Base-by-base conservation (phyloP, 768 basidiomycete genomes). In the Hemileccinum impolitum region DNA sequence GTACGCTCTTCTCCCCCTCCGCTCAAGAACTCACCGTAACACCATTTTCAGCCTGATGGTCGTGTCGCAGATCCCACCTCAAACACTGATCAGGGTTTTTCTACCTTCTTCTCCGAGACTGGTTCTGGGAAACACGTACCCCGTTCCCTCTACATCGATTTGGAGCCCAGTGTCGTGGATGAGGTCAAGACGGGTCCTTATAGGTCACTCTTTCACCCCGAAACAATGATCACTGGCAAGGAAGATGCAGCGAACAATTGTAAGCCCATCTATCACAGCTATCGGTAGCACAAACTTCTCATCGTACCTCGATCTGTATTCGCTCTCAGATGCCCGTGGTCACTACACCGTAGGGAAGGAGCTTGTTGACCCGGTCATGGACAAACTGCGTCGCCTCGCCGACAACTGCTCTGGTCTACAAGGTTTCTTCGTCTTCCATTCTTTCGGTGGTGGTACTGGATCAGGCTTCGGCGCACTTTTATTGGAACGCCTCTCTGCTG, bases 361-460 rank as follows among this genome's bases (percentile, higher is more conserved):
- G 71, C 84, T 93, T 65, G 93, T 99, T 53, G 96, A 99, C 74
- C 80, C 80, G 39, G 94, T 96, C 47, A 90, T 97, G 84, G 96
- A 99, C 74, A 94, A 91, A 72, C 77, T 98, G 59, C 90, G 96
- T 68, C 88, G 91, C 59, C 84, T 99, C 54, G 91, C 94, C 44
- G 96, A 99, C 74, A 96, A 96, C 75, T 98, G 95, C 75, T 82
- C 84, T 43, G 96, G 96, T 67, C 85, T 99, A 39, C 96, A 99
- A 74, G 96, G 96, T 63, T 99, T 99, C 84, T 98, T 98, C 67
- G 91, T 98, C 65, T 98, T 98, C 84, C 96, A 98, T 76, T 98
- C 96, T 17, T 98, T 99, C 68, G 96, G 96, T 68, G 96, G 96
- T 67, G 96, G 96, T 71, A 98, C 96, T 67, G 96, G 96, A 64